Evolutionary conservation across 2,329 filamentous ascomycete species (phyloP).

Genomic region (Bipolaris sorokiniana): DNA sequence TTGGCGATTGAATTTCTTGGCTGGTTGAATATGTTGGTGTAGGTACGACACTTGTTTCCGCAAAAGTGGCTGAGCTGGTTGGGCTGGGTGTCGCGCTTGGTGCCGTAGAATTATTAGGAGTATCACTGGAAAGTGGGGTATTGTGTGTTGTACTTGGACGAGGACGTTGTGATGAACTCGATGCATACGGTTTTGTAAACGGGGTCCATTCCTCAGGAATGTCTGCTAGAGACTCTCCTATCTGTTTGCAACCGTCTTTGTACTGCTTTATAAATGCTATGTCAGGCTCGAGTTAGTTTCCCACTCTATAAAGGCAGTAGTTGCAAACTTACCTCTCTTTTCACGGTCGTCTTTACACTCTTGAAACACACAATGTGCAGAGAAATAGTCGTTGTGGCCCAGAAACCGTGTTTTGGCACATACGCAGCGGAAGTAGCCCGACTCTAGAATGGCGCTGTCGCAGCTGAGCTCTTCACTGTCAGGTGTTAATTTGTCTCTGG

Average conservation of each 20-base stretch:
- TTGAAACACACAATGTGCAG: conserved; percentile 9
- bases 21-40: background rate
- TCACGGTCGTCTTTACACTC: conserved; percentile 7
- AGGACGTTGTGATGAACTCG: background rate
- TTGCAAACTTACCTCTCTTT: conserved; percentile 11
- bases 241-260: conserved; percentile 1
- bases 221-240: background rate
- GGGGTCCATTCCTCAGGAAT: conserved; percentile 14
- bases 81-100: background rate
- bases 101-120: background rate
- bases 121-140: background rate
- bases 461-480: conserved; percentile 3
- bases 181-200: background rate
- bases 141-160: background rate
- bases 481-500: background rate
- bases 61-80: background rate
- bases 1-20: background rate
- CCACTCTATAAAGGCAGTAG: background rate
- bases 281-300: conserved; percentile 3
- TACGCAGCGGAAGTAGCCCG: conserved; percentile 10
- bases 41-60: background rate
- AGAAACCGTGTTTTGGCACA: conserved; percentile 5
- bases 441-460: background rate
- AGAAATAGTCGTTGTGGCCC: conserved; percentile 10
- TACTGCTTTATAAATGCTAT: conserved; percentile 16